Base-by-base conservation (phyloP, 1,139 yeast genomes). In the Lodderomyces margitis region DNA sequence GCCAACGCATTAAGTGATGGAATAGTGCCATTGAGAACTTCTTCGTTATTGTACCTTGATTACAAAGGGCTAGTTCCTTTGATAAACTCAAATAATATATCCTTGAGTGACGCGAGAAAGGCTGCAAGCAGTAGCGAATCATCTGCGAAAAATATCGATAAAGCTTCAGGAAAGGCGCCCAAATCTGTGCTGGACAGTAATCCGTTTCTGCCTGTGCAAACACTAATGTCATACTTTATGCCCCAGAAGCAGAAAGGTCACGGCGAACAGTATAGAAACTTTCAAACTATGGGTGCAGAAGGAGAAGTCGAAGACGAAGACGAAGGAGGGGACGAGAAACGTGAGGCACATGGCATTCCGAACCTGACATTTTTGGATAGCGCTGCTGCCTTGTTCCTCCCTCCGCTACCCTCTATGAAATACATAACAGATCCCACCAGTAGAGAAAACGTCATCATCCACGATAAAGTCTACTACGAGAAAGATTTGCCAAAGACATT, bases 1-100 rank as follows among this genome's bases (percentile, higher is more conserved):
- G 91, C 94, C 2, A 87, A 87, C 55, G 81, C 83, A 1, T 69
- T 82, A n/a, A 81, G 86, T 56, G 96, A 87, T 59, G 98, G 98
- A 0, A 89, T 92, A 42, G 98, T 92, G 0, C 98, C 98, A 0
- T 66, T 92, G 37, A 70, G 97, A 43, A 89, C 98, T 0, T 80
- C 96, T 0, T 85, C 96, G 0, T 64, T 92, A 42, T 64, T 91
- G 21, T 92, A 81, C 55, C 61, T 92, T 14, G 96, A 78, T 51
- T 67, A 70, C 46, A 61, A 63, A 40, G 75, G 70, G 0, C 49
- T 72, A n/a, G 47, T 56, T 40, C 49, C 78, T 75, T 59, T 87
- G 79, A 48, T 61, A 12, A 51, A 52, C 36, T 42, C 53, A 4
- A 40, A 43, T 27, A 46, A 46, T 9, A 7, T 31, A 15, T 14